These are phyloP conservation scores for Vitis labrusca DNA, from an alignment of 164 flowering plant genomes.

Conservation along the genomic window DNA sequence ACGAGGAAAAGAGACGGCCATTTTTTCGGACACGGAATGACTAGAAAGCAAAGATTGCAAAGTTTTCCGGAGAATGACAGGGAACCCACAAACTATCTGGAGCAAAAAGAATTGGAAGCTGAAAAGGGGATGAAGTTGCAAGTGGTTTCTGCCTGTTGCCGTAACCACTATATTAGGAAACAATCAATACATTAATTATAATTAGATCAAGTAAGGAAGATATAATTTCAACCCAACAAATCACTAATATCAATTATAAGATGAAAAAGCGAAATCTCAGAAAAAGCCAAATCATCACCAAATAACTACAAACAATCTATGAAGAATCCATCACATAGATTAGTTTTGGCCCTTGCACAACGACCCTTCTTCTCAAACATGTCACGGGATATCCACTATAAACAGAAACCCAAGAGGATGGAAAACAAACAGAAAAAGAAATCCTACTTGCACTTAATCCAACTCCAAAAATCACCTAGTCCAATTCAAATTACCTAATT, in stretches of 20 bases:
- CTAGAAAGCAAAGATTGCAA: conserved; percentile 3
- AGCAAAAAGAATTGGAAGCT: neutral
- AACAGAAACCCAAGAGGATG: neutral
- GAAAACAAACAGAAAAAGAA: neutral
- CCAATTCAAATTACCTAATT: no score
- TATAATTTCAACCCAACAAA: conserved; percentile 10
- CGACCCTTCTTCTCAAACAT: neutral
- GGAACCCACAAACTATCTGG: conserved; percentile 1
- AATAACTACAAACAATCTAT: neutral
- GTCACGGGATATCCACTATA: neutral
- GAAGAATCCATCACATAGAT: no score
- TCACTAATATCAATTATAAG: conserved; percentile 1
- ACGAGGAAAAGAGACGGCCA: conserved; percentile 37
- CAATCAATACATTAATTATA: neutral
- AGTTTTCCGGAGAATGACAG: neutral
- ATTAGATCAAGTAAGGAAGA: conserved; percentile 1
- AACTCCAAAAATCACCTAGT: no score
- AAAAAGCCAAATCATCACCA: neutral
- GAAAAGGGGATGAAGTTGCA: neutral
- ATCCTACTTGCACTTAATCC: no score
- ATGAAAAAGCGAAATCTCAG: neutral
- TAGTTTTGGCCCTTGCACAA: neutral
- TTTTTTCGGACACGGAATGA: conserved; percentile 5
- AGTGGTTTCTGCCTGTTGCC: conserved; percentile 24
- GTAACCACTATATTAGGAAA: conserved; percentile 18